Conservation (phyloP, 495 filamentous ascomycete species). For the Daldinia concentrica region DNA sequence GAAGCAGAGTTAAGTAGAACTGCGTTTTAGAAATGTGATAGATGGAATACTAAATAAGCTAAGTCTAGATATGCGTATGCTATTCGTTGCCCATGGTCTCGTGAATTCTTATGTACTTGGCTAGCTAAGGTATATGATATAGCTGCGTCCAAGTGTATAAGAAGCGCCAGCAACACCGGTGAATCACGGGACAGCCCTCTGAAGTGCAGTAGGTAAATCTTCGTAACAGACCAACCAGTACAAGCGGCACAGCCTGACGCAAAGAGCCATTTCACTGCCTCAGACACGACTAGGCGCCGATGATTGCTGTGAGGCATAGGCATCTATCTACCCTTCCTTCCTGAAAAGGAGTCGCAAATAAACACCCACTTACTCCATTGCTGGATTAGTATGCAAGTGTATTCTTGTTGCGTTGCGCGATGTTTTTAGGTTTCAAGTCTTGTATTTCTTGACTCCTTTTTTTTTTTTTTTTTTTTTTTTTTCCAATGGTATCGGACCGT, state of each 20-base stretch:
- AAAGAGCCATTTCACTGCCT: too few species aligned
- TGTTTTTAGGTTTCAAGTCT: not conserved
- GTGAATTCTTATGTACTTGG: not conserved
- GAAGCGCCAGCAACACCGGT: not conserved
- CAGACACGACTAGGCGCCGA: too few species aligned
- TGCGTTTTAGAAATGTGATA: not conserved
- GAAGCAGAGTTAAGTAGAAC: not conserved
- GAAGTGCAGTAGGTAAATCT: not conserved
- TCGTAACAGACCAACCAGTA: too few species aligned
- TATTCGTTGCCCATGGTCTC: conserved; percentile 12
- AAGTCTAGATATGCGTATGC: not conserved
- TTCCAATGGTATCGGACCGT: not conserved
- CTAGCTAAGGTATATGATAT: not conserved
- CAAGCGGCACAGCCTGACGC: too few species aligned
- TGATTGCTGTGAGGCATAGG: too few species aligned
- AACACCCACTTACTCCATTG: too few species aligned
- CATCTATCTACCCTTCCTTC: too few species aligned
- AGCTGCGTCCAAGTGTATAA: not conserved
- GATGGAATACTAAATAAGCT: not conserved
- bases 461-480: not conserved
- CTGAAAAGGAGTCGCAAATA: too few species aligned
- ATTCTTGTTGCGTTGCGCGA: not conserved
- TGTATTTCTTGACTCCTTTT: not conserved
- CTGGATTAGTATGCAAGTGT: too few species aligned
- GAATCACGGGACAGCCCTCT: too few species aligned